Percentiles rank a stretch among this genome's conserved stretches.
Evolutionary conservation across 768 basidiomycete species (phyloP).

Genomic region (Galerina sulciceps): DNA sequence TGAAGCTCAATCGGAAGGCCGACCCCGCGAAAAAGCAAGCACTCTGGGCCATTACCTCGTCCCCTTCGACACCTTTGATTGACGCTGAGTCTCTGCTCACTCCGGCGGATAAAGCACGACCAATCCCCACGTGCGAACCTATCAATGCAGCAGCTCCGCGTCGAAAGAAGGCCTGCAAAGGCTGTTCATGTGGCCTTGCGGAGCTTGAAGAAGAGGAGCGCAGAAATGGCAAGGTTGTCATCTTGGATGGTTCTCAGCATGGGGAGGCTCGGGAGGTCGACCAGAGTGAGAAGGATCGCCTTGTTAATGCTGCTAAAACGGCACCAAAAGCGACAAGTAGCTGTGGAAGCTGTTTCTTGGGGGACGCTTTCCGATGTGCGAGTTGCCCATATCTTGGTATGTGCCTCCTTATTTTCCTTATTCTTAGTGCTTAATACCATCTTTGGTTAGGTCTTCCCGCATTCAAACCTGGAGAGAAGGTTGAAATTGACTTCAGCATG

Average conservation of each 20-base stretch:
- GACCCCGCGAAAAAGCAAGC: constrained; percentile 84
- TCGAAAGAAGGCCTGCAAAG: constrained; percentile 93
- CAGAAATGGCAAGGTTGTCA: constrained; percentile 60
- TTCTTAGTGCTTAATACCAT: constrained; percentile 9
- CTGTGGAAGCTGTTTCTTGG: constrained; percentile 96
- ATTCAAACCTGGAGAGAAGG: constrained; percentile 98
- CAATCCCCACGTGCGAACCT: constrained; percentile 79
- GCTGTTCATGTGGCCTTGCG: constrained; percentile 94
- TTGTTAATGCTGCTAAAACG: constrained; percentile 66
- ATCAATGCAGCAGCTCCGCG: constrained; percentile 53
- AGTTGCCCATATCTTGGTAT: constrained; percentile 95
- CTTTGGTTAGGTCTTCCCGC: constrained; percentile 81
- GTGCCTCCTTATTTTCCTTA: constrained; percentile 33
- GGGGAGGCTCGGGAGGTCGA: constrained; percentile 63
- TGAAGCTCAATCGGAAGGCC: constrained; percentile 54
- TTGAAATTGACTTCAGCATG: constrained; percentile 87
- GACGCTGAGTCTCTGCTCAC: constrained; percentile 87
- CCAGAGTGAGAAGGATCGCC: constrained; percentile 65
- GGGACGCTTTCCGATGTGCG: constrained; percentile 96
- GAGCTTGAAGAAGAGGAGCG: constrained; percentile 90
- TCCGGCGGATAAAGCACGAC: constrained; percentile 78
- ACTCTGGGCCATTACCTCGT: constrained; percentile 78
- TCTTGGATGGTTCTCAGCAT: constrained; percentile 66
- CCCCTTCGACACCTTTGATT: constrained; percentile 70
- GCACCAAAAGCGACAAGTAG: constrained; percentile 92